A percentile compares a stretch with the other conserved stretches of the same genome.
Evolutionary conservation across 352 stramenopile genomes (phyloP).

Genomic region (Pythium brassicae): DNA sequence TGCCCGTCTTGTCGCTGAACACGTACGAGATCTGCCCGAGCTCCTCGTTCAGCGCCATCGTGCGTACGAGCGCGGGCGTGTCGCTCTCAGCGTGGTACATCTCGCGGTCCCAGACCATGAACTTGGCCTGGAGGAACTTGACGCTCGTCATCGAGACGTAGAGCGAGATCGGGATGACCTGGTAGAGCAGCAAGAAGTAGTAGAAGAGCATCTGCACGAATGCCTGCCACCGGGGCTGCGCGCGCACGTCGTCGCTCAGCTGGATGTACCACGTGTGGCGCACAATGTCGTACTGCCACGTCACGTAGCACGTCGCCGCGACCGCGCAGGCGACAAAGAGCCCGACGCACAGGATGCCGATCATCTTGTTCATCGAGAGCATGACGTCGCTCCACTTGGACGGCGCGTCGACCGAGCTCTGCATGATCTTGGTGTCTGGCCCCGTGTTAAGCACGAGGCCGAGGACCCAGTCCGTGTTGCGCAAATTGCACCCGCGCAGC

Average conservation of each 20-base stretch:
- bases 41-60: conserved; percentile 88
- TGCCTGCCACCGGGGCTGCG: conserved; percentile 27
- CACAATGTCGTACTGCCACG: conserved; percentile 28
- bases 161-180: conserved; percentile 97
- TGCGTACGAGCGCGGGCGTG: conserved; percentile 79
- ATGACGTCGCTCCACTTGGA: conserved; percentile 58
- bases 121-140: conserved; percentile 93
- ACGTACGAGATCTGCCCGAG: conserved; percentile 90
- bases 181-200: conserved; percentile 95
- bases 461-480: conserved; percentile 89
- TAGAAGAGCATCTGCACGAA: conserved; percentile 78
- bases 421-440: conserved; percentile 83
- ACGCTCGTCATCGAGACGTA: conserved; percentile 97
- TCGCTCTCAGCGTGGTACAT: conserved; percentile 92
- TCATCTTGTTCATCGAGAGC: conserved; percentile 75
- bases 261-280: conserved; percentile 1
- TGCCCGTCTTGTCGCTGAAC: conserved; percentile 93
- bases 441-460: conserved; percentile 88
- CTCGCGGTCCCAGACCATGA: conserved; percentile 90
- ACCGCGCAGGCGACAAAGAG: conserved; percentile 52
- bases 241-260: background rate
- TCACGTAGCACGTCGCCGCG: conserved; percentile 50
- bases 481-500: conserved; percentile 78
- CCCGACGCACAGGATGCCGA: conserved; percentile 70
- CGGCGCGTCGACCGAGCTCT: conserved; percentile 48